Conservation (phyloP, 2,329 filamentous ascomycete genomes). For the Ophiostoma ips region DNA sequence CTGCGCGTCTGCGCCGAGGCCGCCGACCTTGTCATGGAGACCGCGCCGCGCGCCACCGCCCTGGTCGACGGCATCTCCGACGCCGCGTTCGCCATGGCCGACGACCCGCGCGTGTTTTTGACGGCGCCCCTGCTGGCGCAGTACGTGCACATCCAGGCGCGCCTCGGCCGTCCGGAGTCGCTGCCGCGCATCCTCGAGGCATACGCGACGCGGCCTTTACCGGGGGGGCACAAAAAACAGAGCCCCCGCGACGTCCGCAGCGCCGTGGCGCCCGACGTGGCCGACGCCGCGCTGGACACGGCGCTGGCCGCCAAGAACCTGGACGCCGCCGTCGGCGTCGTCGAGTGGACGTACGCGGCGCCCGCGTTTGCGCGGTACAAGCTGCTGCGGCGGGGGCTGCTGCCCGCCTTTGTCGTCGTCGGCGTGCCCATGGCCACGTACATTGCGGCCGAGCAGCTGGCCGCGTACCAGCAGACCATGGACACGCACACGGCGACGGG, state of each 20-base stretch:
- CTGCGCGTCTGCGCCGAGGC: conserved; percentile 32
- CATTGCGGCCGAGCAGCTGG: conserved; percentile 52
- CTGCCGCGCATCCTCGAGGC: conserved; percentile 69
- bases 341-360: conserved; percentile 54
- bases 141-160: conserved; percentile 65
- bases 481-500: conserved; percentile 60
- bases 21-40: conserved; percentile 21
- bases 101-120: conserved; percentile 66
- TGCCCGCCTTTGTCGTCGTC: conserved; percentile 43
- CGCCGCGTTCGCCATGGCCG: conserved; percentile 55
- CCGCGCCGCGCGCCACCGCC: conserved; percentile 25
- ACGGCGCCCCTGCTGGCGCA: conserved; percentile 54
- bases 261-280: conserved; percentile 58
- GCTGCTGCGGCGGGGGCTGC: conserved; percentile 46
- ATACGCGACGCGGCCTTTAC: conserved; percentile 70
- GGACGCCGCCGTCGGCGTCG: conserved; percentile 59
- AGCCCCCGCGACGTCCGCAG: conserved; percentile 46
- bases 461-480: conserved; percentile 59
- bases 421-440: conserved; percentile 56
- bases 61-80: conserved; percentile 39
- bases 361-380: conserved; percentile 55
- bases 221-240: conserved; percentile 50
- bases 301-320: conserved; percentile 72
- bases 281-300: conserved; percentile 59
- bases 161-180: conserved; percentile 58